Conservation (phyloP, 441 rosid species). For the Populus hybrid region DNA sequence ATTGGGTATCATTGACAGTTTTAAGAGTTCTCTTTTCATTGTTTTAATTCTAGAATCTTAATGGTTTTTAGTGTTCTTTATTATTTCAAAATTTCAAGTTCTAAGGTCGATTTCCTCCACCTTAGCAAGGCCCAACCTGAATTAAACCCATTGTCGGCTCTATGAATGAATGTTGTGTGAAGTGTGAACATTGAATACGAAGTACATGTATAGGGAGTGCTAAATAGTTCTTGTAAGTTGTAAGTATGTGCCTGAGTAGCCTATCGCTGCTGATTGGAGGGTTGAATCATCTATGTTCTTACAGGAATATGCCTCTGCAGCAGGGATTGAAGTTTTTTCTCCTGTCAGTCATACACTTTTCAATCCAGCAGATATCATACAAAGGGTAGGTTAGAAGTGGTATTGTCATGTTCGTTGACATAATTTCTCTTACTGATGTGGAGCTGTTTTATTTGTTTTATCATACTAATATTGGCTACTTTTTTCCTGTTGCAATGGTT, state of each 20-base stretch:
- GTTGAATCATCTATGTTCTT: slow-evolving; percentile 7
- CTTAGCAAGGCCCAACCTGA: neutral
- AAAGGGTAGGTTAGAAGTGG: slow-evolving; percentile 42
- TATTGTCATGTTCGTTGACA: neutral
- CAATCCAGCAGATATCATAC: slow-evolving; percentile 66
- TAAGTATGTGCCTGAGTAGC: neutral
- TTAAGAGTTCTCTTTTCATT: neutral
- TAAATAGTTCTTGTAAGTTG: neutral
- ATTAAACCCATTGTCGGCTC: neutral
- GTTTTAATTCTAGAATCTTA: neutral
- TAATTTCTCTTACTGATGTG: neutral
- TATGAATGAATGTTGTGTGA: neutral
- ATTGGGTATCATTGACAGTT: neutral
- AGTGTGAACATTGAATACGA: neutral
- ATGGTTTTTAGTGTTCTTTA: neutral
- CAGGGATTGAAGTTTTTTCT: slow-evolving; percentile 73
- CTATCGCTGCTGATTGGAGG: neutral
- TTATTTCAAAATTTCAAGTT: too few species aligned
- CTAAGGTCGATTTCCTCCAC: neutral
- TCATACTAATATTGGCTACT: slow-evolving; percentile 8
- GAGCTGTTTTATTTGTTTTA: neutral
- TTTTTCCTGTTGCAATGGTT: slow-evolving; percentile 13
- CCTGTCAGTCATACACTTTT: slow-evolving; percentile 93
- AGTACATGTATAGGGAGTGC: neutral
- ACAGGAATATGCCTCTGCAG: slow-evolving; percentile 62